Evolutionary conservation across 2,329 filamentous ascomycete genomes (phyloP).

Genomic region (Xylariaceae sp.): DNA sequence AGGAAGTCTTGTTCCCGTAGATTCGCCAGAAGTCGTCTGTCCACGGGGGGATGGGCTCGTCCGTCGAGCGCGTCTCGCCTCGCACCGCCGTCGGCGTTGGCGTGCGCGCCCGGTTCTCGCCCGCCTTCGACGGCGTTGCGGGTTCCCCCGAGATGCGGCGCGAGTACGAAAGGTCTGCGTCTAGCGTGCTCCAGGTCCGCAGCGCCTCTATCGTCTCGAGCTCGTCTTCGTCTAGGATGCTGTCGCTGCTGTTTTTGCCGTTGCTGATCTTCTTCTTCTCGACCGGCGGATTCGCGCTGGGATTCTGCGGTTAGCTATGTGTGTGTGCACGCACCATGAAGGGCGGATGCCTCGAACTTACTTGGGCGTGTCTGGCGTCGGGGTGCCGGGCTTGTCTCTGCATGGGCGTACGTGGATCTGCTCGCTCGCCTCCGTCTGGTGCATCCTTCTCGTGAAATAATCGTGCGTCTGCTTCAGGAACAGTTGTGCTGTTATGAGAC

Average conservation of each 20-base stretch:
- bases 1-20: slow-evolving; percentile 25
- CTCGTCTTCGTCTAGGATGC: slow-evolving; percentile 15
- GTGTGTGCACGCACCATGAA: no score
- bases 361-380: not conserved
- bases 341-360: not conserved
- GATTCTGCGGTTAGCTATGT: not conserved
- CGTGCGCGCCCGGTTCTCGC: no score
- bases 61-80: slow-evolving; percentile 6
- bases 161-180: slow-evolving; percentile 3
- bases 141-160: no score
- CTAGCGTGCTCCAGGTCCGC: slow-evolving; percentile 6
- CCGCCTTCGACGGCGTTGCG: not conserved
- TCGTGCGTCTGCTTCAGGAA: slow-evolving; percentile 18
- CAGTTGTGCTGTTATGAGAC: slow-evolving; percentile 44
- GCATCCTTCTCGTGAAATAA: slow-evolving; percentile 1
- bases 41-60: slow-evolving; percentile 24
- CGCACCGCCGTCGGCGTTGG: not conserved
- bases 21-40: slow-evolving; percentile 19
- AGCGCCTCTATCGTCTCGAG: not conserved
- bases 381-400: no score
- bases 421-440: not conserved
- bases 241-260: not conserved
- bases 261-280: no score
- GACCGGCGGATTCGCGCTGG: no score
- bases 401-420: not conserved